These are phyloP conservation scores for Mallotus nudiflorus DNA, from an alignment of 345 rosid species.

Conservation along the genomic window DNA sequence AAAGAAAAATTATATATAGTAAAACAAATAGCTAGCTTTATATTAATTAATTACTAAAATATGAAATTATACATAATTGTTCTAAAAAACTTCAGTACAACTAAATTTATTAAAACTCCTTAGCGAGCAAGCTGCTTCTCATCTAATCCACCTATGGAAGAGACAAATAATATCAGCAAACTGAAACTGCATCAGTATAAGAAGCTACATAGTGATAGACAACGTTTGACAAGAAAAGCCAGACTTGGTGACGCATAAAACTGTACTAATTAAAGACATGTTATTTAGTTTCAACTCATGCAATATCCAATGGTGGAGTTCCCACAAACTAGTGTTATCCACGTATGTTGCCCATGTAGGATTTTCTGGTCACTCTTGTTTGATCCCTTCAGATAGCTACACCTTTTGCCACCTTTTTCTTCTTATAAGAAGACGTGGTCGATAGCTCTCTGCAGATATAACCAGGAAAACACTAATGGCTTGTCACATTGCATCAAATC, in stretches of 20 bases:
- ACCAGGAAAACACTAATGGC: conserved; percentile 13
- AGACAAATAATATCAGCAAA: not conserved
- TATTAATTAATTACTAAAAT: no score
- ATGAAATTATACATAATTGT: no score
- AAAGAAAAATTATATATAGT: no score
- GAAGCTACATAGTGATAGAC: not conserved
- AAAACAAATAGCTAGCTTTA: no score
- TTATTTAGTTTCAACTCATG: conserved; percentile 31
- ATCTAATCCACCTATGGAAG: not conserved
- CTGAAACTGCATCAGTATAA: not conserved
- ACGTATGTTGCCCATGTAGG: conserved; percentile 35
- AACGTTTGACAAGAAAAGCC: conserved; percentile 10
- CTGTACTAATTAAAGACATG: conserved; percentile 26
- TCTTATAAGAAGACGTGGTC: conserved; percentile 27
- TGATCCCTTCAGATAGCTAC: not conserved
- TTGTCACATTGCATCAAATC: conserved; percentile 25
- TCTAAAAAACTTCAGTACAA: no score
- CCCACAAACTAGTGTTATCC: conserved; percentile 45
- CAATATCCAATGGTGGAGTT: conserved; percentile 36
- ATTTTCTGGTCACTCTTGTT: conserved; percentile 38
- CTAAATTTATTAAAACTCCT: no score
- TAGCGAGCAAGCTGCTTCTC: no score
- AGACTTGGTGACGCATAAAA: conserved; percentile 27
- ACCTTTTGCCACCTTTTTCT: conserved; percentile 22
- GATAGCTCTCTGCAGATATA: not conserved